phyloP scores from a whole-genome alignment of 2,329 filamentous ascomycete species.

The Ampelomyces quisqualis region DNA sequence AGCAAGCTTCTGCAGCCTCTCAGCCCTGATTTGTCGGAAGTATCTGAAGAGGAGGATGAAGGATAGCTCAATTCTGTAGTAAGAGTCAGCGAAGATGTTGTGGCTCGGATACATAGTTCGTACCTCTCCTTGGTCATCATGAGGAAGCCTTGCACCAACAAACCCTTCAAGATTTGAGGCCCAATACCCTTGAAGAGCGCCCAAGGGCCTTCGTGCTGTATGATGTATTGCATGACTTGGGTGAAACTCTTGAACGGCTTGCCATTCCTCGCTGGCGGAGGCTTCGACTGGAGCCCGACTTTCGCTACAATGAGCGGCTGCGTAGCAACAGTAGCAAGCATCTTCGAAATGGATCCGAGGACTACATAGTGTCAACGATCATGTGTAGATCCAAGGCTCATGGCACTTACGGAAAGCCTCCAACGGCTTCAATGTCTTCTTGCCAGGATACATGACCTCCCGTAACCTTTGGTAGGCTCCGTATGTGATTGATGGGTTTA shows the following conservation, averaged over 20 bases:
- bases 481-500: slow-evolving; percentile 97
- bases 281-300: slow-evolving; percentile 91
- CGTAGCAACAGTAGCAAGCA: slow-evolving; percentile 84
- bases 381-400: background rate
- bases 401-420: slow-evolving; percentile 82
- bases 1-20: slow-evolving; percentile 68
- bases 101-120: background rate
- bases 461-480: slow-evolving; percentile 91
- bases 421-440: slow-evolving; percentile 71
- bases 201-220: slow-evolving; percentile 78
- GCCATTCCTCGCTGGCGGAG: slow-evolving; percentile 77
- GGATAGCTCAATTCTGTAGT: slow-evolving; percentile 74
- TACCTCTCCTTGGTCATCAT: slow-evolving; percentile 99
- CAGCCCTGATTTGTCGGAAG: slow-evolving; percentile 66
- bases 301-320: slow-evolving; percentile 98
- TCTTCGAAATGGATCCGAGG: slow-evolving; percentile 89
- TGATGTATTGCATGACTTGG: slow-evolving; percentile 93
- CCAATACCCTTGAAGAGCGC: slow-evolving; percentile 97
- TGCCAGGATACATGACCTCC: slow-evolving; percentile 73
- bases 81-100: slow-evolving; percentile 10
- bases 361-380: slow-evolving; percentile 54
- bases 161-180: slow-evolving; percentile 87
- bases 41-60: slow-evolving; percentile 88
- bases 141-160: slow-evolving; percentile 89
- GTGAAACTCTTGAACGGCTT: slow-evolving; percentile 91